Percentiles rank a stretch among this genome's conserved stretches.
phyloP scores from a whole-genome alignment of 2,329 filamentous ascomycete species.

The Capronia coronata region DNA sequence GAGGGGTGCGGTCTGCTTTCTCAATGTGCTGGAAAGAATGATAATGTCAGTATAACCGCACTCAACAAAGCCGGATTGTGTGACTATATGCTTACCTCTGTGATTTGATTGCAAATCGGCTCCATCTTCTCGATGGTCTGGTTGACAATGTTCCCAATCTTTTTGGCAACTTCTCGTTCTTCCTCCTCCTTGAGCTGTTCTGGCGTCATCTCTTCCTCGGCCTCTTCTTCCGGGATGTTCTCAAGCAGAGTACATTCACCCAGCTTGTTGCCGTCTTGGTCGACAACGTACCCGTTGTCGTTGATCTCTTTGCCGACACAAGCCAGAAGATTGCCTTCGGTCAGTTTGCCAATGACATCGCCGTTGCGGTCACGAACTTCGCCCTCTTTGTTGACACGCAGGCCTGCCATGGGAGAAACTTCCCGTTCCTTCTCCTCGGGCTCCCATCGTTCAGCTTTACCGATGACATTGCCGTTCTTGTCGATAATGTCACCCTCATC shows the following conservation, averaged over 20 bases:
- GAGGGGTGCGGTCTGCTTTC: slow-evolving; percentile 68
- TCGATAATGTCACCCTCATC: slow-evolving; percentile 64
- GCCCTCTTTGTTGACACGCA: slow-evolving; percentile 48
- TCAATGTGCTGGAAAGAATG: slow-evolving; percentile 59
- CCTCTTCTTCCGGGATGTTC: slow-evolving; percentile 46
- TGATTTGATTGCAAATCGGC: slow-evolving; percentile 81
- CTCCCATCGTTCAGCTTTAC: slow-evolving; percentile 63
- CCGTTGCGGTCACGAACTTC: slow-evolving; percentile 43
- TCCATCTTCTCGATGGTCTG: slow-evolving; percentile 77
- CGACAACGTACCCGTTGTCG: slow-evolving; percentile 50
- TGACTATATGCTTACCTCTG: slow-evolving; percentile 52
- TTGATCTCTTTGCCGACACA: slow-evolving; percentile 41
- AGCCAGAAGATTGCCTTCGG: slow-evolving; percentile 39
- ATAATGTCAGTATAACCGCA: slow-evolving; percentile 27
- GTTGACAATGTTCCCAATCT: slow-evolving; percentile 66
- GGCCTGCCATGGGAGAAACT: slow-evolving; percentile 54
- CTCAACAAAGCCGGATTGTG: slow-evolving; percentile 11
- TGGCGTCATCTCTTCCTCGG: slow-evolving; percentile 38
- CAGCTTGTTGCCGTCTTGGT: slow-evolving; percentile 57
- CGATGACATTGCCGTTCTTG: slow-evolving; percentile 60
- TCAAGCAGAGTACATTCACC: slow-evolving; percentile 58
- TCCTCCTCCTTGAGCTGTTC: slow-evolving; percentile 52
- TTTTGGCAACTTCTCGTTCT: slow-evolving; percentile 69
- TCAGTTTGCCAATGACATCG: slow-evolving; percentile 42
- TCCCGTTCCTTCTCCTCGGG: slow-evolving; percentile 49